Conservation (phyloP, 495 filamentous ascomycete genomes). For the Neurospora sp. region DNA sequence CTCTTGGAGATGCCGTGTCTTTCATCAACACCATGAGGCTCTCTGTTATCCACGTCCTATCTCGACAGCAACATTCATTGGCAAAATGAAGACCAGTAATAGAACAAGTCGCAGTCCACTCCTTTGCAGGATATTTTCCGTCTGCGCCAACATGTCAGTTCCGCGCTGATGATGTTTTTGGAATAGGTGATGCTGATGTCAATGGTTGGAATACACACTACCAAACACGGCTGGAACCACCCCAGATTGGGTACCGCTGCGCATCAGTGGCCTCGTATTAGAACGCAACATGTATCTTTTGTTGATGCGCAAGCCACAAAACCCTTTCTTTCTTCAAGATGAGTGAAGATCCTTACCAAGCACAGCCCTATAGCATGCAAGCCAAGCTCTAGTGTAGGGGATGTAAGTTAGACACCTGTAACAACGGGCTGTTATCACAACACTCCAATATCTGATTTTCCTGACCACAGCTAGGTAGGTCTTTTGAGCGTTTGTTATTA, state of each 20-base stretch:
- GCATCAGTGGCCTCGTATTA: background rate
- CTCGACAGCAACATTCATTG: background rate
- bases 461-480: background rate
- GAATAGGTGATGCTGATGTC: background rate
- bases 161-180: background rate
- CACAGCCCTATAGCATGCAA: conserved; percentile 9
- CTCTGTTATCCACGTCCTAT: background rate
- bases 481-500: background rate
- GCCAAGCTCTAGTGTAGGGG: background rate
- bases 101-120: background rate
- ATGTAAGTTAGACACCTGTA: background rate
- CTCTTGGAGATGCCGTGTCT: background rate
- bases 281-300: background rate
- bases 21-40: background rate
- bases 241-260: background rate
- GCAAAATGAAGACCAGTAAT: background rate
- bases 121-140: background rate
- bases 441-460: background rate
- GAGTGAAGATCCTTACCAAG: conserved; percentile 9
- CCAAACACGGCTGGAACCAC: background rate
- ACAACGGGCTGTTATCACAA: background rate
- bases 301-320: background rate
- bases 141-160: background rate
- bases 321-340: background rate
- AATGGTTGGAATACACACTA: background rate